A percentile compares a stretch with the other conserved stretches of the same genome.
Conservation (phyloP, 129 eudicot species). For the Lactuca saligna region DNA sequence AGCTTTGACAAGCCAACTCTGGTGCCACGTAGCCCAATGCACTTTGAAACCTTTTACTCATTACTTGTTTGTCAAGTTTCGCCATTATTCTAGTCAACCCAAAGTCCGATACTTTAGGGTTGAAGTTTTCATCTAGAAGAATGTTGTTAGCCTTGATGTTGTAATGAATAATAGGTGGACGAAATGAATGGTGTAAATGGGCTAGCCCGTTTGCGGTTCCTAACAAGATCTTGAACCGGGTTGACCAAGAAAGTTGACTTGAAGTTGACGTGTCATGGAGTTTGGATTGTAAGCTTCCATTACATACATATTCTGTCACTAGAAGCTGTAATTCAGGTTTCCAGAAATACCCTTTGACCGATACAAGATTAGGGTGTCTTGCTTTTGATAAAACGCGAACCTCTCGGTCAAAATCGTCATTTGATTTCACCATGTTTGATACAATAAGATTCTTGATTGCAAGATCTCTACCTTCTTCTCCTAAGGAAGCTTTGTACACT, state of each 20-base stretch:
- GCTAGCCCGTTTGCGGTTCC: constrained; percentile 92
- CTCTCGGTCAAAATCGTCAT: constrained; percentile 84
- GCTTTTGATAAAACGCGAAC: constrained; percentile 72
- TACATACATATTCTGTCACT: constrained; percentile 66
- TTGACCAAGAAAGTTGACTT: constrained; percentile 65
- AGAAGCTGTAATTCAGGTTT: constrained; percentile 84
- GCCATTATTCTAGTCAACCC: constrained; percentile 73
- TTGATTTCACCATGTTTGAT: constrained; percentile 65
- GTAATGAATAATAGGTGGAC: constrained; percentile 86
- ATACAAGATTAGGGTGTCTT: constrained; percentile 68
- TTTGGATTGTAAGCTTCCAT: constrained; percentile 67
- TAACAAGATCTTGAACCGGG: constrained; percentile 61
- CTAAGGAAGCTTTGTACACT: constrained; percentile 66
- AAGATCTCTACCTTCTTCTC: constrained; percentile 51
- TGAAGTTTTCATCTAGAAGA: constrained; percentile 66
- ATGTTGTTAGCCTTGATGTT: constrained; percentile 83
- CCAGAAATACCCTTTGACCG: constrained; percentile 91
- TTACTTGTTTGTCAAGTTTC: constrained; percentile 64
- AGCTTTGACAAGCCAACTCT: constrained; percentile 86
- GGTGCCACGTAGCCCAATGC: constrained; percentile 89
- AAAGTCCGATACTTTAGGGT: constrained; percentile 68
- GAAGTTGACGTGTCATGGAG: constrained; percentile 56
- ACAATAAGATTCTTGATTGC: constrained; percentile 76
- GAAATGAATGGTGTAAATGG: constrained; percentile 82
- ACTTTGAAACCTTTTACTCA: constrained; percentile 67